Percentiles rank a stretch among this genome's conserved stretches.
Conservation (phyloP, 306 rosid species). For the Citrullus amarus region DNA sequence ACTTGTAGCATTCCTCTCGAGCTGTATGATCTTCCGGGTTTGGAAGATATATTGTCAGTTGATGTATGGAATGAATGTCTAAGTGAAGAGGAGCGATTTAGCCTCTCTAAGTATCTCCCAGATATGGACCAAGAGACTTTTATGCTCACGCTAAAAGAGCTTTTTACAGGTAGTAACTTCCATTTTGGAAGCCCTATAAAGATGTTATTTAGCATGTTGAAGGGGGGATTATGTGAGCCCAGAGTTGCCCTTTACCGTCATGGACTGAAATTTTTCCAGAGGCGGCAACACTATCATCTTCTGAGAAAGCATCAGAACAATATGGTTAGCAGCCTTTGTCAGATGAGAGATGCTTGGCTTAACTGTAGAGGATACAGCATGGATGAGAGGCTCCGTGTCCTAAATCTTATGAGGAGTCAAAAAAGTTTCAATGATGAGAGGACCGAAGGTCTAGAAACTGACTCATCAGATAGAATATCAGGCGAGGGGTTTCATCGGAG, state of each 20-base stretch:
- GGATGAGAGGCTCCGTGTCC: constrained; percentile 82
- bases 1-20: constrained; percentile 91
- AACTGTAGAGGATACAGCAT: constrained; percentile 85
- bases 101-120: constrained; percentile 80
- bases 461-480: constrained; percentile 61
- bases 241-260: constrained; percentile 94
- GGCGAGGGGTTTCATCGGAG: constrained; percentile 46
- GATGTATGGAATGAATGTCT: constrained; percentile 92
- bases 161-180: constrained; percentile 61
- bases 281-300: constrained; percentile 72
- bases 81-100: constrained; percentile 75
- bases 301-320: constrained; percentile 83
- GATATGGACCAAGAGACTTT: constrained; percentile 84
- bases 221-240: constrained; percentile 96
- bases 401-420: constrained; percentile 71
- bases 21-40: constrained; percentile 80
- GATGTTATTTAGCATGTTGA: constrained; percentile 70
- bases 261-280: constrained; percentile 68
- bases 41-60: constrained; percentile 64
- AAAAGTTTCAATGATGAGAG: constrained; percentile 86
- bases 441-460: constrained; percentile 53
- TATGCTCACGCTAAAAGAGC: constrained; percentile 56
- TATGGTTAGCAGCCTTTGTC: constrained; percentile 84
- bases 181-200: constrained; percentile 86
- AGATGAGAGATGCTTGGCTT: constrained; percentile 90